These are phyloP conservation scores for Plantago major DNA, from an alignment of 257 asterid genomes.

Conservation along the genomic window DNA sequence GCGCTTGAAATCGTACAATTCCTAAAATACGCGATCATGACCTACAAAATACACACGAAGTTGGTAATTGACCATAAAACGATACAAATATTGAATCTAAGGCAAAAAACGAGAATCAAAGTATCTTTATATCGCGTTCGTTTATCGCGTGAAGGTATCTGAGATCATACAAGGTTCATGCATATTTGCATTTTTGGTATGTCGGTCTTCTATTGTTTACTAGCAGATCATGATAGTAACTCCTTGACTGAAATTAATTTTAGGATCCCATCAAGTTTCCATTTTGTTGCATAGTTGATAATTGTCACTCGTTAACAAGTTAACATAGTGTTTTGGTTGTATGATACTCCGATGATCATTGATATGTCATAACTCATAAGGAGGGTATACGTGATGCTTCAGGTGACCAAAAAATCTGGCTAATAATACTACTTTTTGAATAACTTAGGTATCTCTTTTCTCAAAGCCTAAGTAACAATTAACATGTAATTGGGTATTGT, in stretches of 20 bases:
- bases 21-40: too few species aligned
- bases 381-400: conserved; percentile 12
- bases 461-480: conserved; percentile 5
- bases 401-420: neutral
- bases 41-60: too few species aligned
- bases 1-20: too few species aligned
- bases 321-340: neutral
- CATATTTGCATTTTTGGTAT: neutral
- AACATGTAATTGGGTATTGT: neutral
- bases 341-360: neutral
- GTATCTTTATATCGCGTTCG: too few species aligned
- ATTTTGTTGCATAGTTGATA: neutral
- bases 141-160: conserved; percentile 77
- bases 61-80: too few species aligned
- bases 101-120: too few species aligned
- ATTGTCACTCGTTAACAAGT: neutral
- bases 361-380: neutral
- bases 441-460: neutral
- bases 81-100: too few species aligned
- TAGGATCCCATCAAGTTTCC: too few species aligned
- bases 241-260: neutral
- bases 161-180: neutral
- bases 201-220: neutral
- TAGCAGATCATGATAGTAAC: neutral
- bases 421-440: neutral